phyloP scores from a whole-genome alignment of 805 yeast genomes.

The Jamesozyma spencerorum region DNA sequence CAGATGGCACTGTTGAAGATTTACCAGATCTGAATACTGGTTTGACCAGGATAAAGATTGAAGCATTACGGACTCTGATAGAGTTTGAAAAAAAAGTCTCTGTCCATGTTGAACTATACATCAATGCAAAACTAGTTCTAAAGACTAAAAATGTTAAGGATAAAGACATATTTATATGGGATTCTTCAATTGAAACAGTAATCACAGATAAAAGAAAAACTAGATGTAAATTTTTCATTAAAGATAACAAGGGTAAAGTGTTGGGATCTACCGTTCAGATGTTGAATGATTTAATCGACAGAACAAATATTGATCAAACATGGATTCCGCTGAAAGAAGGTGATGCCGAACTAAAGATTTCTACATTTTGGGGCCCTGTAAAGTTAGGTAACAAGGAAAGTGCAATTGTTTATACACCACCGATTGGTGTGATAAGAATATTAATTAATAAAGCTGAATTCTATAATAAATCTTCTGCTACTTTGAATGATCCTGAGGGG shows the following conservation, averaged over 20 bases:
- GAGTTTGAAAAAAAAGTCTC: constrained; percentile 43
- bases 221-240: constrained; percentile 53
- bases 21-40: constrained; percentile 94
- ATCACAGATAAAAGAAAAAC: constrained; percentile 58
- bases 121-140: constrained; percentile 49
- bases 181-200: constrained; percentile 50
- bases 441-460: constrained; percentile 49
- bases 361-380: constrained; percentile 76
- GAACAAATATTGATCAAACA: constrained; percentile 62
- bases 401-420: constrained; percentile 69
- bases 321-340: constrained; percentile 69
- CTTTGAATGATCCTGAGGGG: too few relatives aligned
- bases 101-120: constrained; percentile 58
- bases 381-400: constrained; percentile 53
- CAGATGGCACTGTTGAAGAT: constrained; percentile 75
- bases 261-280: constrained; percentile 50
- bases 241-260: constrained; percentile 47
- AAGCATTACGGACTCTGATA: constrained; percentile 25
- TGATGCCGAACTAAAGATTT: constrained; percentile 57
- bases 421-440: constrained; percentile 79
- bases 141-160: constrained; percentile 41
- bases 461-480: too few relatives aligned
- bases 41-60: constrained; percentile 50
- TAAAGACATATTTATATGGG: constrained; percentile 60
- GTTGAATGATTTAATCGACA: constrained; percentile 55